A percentile compares a stretch with the other conserved stretches of the same genome.
Conservation (phyloP, 768 basidiomycete genomes). For the Galerina marginata region DNA sequence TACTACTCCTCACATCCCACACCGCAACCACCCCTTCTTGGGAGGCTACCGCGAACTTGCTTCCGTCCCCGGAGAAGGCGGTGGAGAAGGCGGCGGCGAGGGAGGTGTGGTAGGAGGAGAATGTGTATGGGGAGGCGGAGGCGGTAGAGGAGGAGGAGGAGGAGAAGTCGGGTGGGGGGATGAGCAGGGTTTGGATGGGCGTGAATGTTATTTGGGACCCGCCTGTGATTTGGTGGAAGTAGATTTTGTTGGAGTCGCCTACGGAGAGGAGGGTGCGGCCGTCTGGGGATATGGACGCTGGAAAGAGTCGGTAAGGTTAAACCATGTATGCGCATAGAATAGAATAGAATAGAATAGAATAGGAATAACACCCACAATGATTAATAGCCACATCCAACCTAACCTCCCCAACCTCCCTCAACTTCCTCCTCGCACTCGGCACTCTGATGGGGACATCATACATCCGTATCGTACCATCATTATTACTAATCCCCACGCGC, state of each 20-base stretch:
- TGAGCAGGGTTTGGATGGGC: constrained; percentile 69
- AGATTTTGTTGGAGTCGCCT: constrained; percentile 88
- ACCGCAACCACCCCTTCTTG: constrained; percentile 83
- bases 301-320: constrained; percentile 3
- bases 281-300: constrained; percentile 90
- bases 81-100: constrained; percentile 81
- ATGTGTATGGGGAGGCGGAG: constrained; percentile 3
- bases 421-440: constrained; percentile 42
- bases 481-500: constrained; percentile 83
- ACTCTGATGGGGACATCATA: constrained; percentile 72
- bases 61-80: constrained; percentile 76
- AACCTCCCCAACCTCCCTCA: constrained; percentile 58
- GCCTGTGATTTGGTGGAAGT: constrained; percentile 78
- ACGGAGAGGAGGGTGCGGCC: constrained; percentile 87
- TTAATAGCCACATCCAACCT: constrained; percentile 76
- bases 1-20: constrained; percentile 80
- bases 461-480: constrained; percentile 82
- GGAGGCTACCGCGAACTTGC: constrained; percentile 82
- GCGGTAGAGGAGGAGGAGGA: constrained; percentile 1
- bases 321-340: no score
- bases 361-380: constrained; percentile 83
- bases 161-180: constrained; percentile 59
- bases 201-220: constrained; percentile 64
- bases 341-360: no score
- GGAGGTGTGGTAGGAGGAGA: constrained; percentile 36